phyloP scores from a whole-genome alignment of 139 green algal species.

The Gonium pectorale region DNA sequence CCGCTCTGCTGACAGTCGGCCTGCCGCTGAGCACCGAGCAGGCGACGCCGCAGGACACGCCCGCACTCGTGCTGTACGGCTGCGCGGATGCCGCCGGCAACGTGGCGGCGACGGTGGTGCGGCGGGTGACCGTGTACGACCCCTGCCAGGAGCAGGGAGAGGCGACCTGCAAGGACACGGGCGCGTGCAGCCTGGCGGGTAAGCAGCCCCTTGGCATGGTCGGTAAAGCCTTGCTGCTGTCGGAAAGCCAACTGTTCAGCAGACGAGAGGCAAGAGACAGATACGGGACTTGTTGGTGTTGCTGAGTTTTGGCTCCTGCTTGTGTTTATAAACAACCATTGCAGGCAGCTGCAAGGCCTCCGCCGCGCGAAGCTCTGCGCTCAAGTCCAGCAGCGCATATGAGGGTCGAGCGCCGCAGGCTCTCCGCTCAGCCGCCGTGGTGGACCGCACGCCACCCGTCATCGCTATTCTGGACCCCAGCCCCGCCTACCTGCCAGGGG shows the following conservation, averaged over 20 bases:
- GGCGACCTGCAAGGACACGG: background rate
- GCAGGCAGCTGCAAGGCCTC: background rate
- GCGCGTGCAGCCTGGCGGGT: conserved; percentile 8
- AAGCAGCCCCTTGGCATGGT: too few relatives aligned
- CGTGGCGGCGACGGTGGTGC: background rate
- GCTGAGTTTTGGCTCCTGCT: too few relatives aligned
- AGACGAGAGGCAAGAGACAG: too few relatives aligned
- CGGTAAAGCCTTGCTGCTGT: too few relatives aligned
- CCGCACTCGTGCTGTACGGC: conserved; percentile 35
- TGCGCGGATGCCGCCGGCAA: conserved; percentile 26
- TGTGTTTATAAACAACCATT: too few relatives aligned
- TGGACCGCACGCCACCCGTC: conserved; percentile 3
- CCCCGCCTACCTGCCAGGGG: background rate
- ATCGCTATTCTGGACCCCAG: conserved; percentile 1
- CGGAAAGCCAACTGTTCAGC: too few relatives aligned
- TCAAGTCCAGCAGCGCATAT: too few relatives aligned
- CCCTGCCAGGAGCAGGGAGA: conserved; percentile 5
- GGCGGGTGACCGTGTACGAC: conserved; percentile 19
- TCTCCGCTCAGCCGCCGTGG: background rate
- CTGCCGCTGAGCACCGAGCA: background rate
- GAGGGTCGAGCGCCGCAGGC: too few relatives aligned
- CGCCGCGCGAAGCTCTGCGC: too few relatives aligned
- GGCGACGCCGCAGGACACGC: conserved; percentile 1
- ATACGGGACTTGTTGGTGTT: too few relatives aligned
- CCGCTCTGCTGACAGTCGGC: background rate